These are phyloP conservation scores for Starmerella bombi DNA, from an alignment of 805 yeast genomes.

Conservation along the genomic window DNA sequence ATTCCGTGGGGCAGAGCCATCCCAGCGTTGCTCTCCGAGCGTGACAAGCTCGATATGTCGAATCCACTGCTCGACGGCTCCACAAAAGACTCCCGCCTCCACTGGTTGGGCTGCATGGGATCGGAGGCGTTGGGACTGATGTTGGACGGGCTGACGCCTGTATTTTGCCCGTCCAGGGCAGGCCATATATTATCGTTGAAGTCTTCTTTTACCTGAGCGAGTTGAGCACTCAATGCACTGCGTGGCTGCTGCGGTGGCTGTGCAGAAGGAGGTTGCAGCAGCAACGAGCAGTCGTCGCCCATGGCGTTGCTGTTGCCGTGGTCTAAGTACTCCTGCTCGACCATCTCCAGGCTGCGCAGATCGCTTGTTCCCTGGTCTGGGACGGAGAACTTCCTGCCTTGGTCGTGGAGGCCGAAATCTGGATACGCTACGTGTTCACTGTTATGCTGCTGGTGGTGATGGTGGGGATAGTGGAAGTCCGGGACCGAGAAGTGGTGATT, in stretches of 20 bases:
- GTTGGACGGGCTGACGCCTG: background rate
- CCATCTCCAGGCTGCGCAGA: no score
- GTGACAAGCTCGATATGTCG: background rate
- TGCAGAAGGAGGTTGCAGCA: background rate
- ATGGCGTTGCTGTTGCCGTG: no score
- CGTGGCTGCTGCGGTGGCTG: constrained; percentile 1
- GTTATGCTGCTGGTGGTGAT: no score
- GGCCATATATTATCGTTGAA: background rate
- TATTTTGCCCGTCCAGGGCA: background rate
- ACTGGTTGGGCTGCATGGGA: background rate
- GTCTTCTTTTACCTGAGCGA: constrained; percentile 13
- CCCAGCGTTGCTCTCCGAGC: background rate
- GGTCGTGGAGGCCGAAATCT: no score
- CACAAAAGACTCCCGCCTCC: background rate
- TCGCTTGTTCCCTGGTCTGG: no score
- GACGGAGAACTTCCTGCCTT: no score
- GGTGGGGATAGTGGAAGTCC: no score
- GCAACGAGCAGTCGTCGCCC: no score
- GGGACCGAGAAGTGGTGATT: no score
- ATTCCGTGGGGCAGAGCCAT: background rate
- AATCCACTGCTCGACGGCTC: background rate
- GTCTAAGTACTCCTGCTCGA: no score
- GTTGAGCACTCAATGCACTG: constrained; percentile 17
- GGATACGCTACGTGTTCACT: no score
- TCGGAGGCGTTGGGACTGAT: background rate